Base-by-base conservation (phyloP, 2,329 filamentous ascomycete genomes). In the Cercospora sp. region DNA sequence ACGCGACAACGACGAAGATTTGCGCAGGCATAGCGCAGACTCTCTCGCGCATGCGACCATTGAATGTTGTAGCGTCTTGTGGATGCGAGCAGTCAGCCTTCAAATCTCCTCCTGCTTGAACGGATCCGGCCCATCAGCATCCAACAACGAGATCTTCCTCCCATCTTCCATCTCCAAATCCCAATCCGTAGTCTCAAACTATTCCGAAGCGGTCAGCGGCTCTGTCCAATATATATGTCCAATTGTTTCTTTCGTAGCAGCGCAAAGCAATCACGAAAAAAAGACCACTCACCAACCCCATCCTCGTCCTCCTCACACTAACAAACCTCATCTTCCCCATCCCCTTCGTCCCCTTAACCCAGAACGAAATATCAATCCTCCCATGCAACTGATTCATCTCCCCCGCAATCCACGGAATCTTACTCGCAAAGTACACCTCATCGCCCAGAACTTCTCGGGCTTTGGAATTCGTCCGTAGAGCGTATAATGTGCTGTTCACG, bases 331-430 rank as follows among this genome's bases (percentile, higher is more conserved):
- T 95, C 77, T 88, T 85, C 7, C 89, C 95, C 73, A 84, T 82
- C 67, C 81, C 83, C 78, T 85, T 89, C 32, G 88, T 92, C 49
- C 95, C 95, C 81, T 91, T 92, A 30, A 99, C 95, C 81, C 88
- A 86, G 80, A 97, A 98, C 66, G 82, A 83, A 68, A 99, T 92
- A 84, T 98, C 86, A 79, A 99, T 97, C 75, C 88, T 85, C 26
- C 95, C 95, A 81, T 94, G 93, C 79, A 98, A 82, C 84, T 97
- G 94, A 82, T 97, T 96, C 86, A 99, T 91, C 83, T 93, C 89
- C 69, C 83, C 83, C 63, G 74, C 74, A 43, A 84, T 84, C 82
- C 82, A 84, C 16, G 83, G 83, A 26, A 84, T 79, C 72, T 82
- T 79, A 59, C 76, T 79, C 8, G 82, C 82, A 72, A 85, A 85